Conservation (phyloP, 208 protist species). For the Acanthamoeba lugdunensis region DNA sequence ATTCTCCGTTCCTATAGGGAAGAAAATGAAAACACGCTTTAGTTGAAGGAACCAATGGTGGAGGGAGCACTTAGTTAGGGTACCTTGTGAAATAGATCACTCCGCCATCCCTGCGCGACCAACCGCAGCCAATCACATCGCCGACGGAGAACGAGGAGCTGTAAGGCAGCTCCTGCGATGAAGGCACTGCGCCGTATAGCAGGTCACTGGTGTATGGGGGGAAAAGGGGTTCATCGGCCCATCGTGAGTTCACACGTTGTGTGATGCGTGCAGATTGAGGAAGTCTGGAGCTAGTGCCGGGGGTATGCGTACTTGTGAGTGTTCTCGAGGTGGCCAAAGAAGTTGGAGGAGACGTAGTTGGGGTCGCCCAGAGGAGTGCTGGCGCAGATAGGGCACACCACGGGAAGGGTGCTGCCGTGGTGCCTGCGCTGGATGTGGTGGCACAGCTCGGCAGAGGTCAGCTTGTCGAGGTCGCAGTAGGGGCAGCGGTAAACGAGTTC, state of each 20-base stretch:
- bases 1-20: constrained; percentile 51
- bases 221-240: not conserved
- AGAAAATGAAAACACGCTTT: not conserved
- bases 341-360: constrained; percentile 63
- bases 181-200: constrained; percentile 48
- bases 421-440: constrained; percentile 37
- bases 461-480: constrained; percentile 47
- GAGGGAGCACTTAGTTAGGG: not conserved
- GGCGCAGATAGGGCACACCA: constrained; percentile 53
- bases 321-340: constrained; percentile 50
- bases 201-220: not conserved
- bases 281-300: not conserved
- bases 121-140: constrained; percentile 77
- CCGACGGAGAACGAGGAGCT: constrained; percentile 33
- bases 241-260: not conserved
- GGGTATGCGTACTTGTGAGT: not conserved
- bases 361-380: constrained; percentile 55
- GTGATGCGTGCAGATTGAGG: not conserved
- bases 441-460: constrained; percentile 41
- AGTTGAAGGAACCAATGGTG: not conserved
- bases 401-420: constrained; percentile 38
- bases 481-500: constrained; percentile 34
- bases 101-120: constrained; percentile 20
- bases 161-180: constrained; percentile 62
- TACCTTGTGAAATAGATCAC: constrained; percentile 75